Evolutionary conservation across 2,329 filamentous ascomycete genomes (phyloP), one percentile per base, ranked within the genome.

Genomic region (Microdochium trichocladiopsis): DNA sequence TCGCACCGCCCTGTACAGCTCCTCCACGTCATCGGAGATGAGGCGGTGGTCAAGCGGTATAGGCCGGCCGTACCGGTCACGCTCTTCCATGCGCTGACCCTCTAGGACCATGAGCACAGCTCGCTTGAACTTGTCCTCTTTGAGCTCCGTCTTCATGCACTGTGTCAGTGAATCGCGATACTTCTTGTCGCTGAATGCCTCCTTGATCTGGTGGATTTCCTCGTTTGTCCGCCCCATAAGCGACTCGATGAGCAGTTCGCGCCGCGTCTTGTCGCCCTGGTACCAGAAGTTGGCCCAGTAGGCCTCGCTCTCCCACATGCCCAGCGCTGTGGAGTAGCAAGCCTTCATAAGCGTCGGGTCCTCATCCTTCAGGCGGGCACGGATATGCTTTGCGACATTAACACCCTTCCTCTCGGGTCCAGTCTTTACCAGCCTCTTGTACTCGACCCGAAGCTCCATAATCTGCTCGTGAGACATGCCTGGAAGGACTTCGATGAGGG

Each of bases 231-330:
- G 83, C 0, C 94, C 94, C 84, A 96, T 95, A 21, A 99, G 79
- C 5, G 86, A 83, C 70, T 99, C 94, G 61, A 97, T 96, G 51
- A 99, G 80, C 33, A 99, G 77, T 69, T 97, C 93, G 5, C 92
- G 83, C 2, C 90, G 81, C 8, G 86, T 89, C 61, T 86, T 88
- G 68, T 93, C 88, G 36, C 86, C 86, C 65, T 96, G 93, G 71
- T 96, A 97, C 86, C 91, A 97, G 69, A 90, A 96, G 68, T 96
- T 97, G 54, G 93, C 91, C 92, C 94, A 99, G 76, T 96, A 96
- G 0, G 90, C 90, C 68, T 99, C 94, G 60, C 85, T 87, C 72
- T 96, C 94, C 86, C 91, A 97, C 50, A 81, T 80, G 10, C 94
- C 94, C 0, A 97, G 80, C 0, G 93, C 91, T 2, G 90, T 92